phyloP scores from a whole-genome alignment of 371 early-diverging fungal species.

The Zopfochytrium polystomum region DNA sequence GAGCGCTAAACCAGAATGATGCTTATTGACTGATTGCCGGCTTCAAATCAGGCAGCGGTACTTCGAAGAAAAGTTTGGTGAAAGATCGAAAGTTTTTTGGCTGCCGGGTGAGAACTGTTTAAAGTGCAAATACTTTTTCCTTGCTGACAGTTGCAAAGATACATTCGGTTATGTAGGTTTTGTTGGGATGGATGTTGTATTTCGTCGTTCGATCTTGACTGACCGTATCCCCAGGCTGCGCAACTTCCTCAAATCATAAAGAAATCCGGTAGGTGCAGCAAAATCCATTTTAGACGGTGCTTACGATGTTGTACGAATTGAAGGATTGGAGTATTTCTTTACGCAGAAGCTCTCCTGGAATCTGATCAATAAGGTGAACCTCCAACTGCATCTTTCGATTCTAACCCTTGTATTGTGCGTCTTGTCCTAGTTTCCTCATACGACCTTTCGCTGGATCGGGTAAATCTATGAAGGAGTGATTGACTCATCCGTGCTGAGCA shows the following conservation, averaged over 20 bases:
- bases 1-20: no score
- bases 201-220: neutral
- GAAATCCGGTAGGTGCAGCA: constrained; percentile 69
- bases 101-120: no score
- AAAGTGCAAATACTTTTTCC: no score
- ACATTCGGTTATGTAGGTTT: constrained; percentile 40
- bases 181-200: no score
- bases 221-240: constrained; percentile 4
- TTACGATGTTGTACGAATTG: no score
- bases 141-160: no score
- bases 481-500: neutral
- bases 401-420: no score
- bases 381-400: no score
- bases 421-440: no score
- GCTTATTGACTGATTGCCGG: no score
- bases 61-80: constrained; percentile 83
- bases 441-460: constrained; percentile 75
- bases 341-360: constrained; percentile 98
- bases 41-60: constrained; percentile 79
- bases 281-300: no score
- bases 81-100: constrained; percentile 83
- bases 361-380: constrained; percentile 96
- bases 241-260: constrained; percentile 90
- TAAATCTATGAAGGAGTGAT: constrained; percentile 47
- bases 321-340: constrained; percentile 81